phyloP scores from a whole-genome alignment of 495 filamentous ascomycete genomes.

The Hypomontagnella monticulosa region DNA sequence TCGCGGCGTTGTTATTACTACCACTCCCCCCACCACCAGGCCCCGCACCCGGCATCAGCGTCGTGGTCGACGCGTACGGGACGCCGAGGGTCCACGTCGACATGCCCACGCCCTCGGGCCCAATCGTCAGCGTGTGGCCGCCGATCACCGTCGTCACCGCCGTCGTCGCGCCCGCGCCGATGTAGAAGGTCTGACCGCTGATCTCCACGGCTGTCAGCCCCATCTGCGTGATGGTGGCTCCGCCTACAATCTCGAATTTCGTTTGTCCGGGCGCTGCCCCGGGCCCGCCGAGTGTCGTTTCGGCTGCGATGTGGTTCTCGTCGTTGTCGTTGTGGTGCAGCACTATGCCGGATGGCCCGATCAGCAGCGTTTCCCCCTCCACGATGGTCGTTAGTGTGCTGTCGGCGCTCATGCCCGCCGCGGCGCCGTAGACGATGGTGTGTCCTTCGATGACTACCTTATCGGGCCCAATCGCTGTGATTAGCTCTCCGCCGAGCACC shows the following conservation, averaged over 20 bases:
- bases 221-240: conserved; percentile 58
- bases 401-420: conserved; percentile 9
- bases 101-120: conserved; percentile 54
- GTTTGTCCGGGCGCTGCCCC: conserved; percentile 47
- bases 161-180: conserved; percentile 47
- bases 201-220: conserved; percentile 62
- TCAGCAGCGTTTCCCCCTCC: conserved; percentile 55
- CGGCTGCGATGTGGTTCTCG: conserved; percentile 34
- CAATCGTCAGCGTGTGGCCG: conserved; percentile 56
- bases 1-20: conserved; percentile 22
- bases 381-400: conserved; percentile 50
- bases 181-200: conserved; percentile 53
- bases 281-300: conserved; percentile 54
- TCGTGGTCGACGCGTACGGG: conserved; percentile 56
- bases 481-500: conserved; percentile 56
- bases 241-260: conserved; percentile 56
- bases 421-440: conserved; percentile 54
- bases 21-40: conserved; percentile 1
- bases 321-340: not conserved
- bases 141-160: conserved; percentile 54
- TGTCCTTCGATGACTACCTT: conserved; percentile 55
- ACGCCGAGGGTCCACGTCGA: conserved; percentile 53
- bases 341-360: conserved; percentile 57
- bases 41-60: conserved; percentile 42
- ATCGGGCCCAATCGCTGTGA: conserved; percentile 57